Percentiles rank a stretch among this genome's conserved stretches.
Conservation (phyloP, 2,329 filamentous ascomycete genomes). For the Colletotrichum sansevieriae region DNA sequence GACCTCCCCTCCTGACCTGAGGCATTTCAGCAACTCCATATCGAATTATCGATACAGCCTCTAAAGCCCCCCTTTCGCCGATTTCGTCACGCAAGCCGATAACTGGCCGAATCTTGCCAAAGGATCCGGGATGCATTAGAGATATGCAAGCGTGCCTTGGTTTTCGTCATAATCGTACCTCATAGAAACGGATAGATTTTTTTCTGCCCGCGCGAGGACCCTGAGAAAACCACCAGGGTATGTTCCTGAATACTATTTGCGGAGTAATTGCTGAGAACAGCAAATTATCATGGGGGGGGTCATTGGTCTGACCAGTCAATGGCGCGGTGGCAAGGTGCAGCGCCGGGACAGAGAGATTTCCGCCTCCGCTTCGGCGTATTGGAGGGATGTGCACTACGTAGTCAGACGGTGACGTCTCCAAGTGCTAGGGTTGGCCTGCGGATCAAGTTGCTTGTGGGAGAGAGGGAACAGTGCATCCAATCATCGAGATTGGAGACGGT, state of each 20-base stretch:
- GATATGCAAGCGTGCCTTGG: conserved; percentile 12
- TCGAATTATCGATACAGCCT: background rate
- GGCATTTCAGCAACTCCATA: background rate
- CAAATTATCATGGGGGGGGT: background rate
- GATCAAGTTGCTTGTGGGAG: conserved; percentile 2
- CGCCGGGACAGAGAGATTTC: no score
- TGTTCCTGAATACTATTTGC: conserved; percentile 8
- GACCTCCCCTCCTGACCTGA: background rate
- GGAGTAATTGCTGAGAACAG: conserved; percentile 4
- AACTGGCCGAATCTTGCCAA: background rate
- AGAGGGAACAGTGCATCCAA: conserved; percentile 1
- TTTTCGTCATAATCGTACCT: conserved; percentile 13
- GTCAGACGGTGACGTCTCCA: conserved; percentile 17
- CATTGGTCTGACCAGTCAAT: background rate
- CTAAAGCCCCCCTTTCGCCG: background rate
- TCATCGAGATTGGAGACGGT: background rate
- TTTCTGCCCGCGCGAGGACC: background rate
- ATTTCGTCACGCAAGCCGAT: background rate
- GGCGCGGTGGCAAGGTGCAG: conserved; percentile 6
- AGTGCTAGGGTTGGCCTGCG: conserved; percentile 17
- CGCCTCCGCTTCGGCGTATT: no score
- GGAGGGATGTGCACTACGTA: background rate
- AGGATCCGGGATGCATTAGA: background rate
- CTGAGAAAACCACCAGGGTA: conserved; percentile 1
- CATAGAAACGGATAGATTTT: background rate